Evolutionary conservation across 1,284 basidiomycete species (phyloP).

Genomic region (Heterobasidion occidentale): DNA sequence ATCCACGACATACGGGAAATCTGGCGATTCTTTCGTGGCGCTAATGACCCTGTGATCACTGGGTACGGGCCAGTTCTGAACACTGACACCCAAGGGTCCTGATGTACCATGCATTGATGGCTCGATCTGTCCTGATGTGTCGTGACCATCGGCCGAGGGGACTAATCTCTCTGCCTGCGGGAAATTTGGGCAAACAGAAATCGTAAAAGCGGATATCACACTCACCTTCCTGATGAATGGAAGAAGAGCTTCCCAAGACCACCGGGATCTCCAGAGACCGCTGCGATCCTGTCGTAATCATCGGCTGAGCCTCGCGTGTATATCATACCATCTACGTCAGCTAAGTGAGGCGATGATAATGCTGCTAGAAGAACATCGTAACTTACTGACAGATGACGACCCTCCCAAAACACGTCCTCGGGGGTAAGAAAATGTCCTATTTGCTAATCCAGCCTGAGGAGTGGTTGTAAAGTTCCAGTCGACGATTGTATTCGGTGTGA

Average conservation of each 20-base stretch:
- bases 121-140: conserved; percentile 22
- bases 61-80: conserved; percentile 16
- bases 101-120: conserved; percentile 20
- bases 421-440: conserved; percentile 17
- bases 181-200: neutral
- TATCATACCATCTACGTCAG: conserved; percentile 14
- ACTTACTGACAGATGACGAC: conserved; percentile 18
- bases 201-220: neutral
- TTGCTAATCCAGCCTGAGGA: conserved; percentile 18
- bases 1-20: conserved; percentile 24
- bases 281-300: conserved; percentile 20
- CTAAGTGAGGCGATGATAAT: neutral
- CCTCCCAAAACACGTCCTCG: conserved; percentile 31
- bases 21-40: conserved; percentile 10
- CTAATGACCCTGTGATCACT: conserved; percentile 18
- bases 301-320: conserved; percentile 22
- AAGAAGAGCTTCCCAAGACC: conserved; percentile 21
- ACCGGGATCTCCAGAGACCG: conserved; percentile 18
- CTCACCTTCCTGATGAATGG: conserved; percentile 21
- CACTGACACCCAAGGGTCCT: conserved; percentile 23
- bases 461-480: conserved; percentile 19
- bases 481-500: neutral
- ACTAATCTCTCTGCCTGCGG: conserved; percentile 22
- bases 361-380: neutral
- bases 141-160: conserved; percentile 21